Percentiles rank a stretch among this genome's conserved stretches.
Conservation (phyloP, 257 asterid genomes). For the Phtheirospermum japonicum region DNA sequence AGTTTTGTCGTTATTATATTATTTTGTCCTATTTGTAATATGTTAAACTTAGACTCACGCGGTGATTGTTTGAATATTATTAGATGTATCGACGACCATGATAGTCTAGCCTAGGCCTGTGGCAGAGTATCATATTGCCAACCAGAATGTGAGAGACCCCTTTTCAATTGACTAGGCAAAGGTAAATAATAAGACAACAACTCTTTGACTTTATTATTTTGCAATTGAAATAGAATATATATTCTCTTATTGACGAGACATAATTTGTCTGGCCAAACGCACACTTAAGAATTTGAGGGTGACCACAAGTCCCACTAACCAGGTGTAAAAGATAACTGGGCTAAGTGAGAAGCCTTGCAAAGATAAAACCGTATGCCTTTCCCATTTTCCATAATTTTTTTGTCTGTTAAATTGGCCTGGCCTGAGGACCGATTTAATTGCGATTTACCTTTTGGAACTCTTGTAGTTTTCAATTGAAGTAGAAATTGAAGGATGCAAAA, state of each 20-base stretch:
- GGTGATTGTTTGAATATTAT: slow-evolving; percentile 5
- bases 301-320: slow-evolving; percentile 67
- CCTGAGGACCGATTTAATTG: background rate
- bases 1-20: background rate
- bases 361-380: slow-evolving; percentile 56
- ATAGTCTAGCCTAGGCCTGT: slow-evolving; percentile 81
- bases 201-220: background rate
- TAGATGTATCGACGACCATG: slow-evolving; percentile 93
- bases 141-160: slow-evolving; percentile 79
- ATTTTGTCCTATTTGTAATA: background rate
- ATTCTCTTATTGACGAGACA: slow-evolving; percentile 14
- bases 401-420: background rate
- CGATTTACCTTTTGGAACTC: slow-evolving; percentile 11
- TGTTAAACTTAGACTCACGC: background rate
- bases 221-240: background rate
- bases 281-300: slow-evolving; percentile 76
- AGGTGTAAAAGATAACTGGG: slow-evolving; percentile 79
- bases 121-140: slow-evolving; percentile 62
- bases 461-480: slow-evolving; percentile 64
- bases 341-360: slow-evolving; percentile 72
- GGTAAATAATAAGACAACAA: slow-evolving; percentile 33
- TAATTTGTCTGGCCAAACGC: slow-evolving; percentile 61
- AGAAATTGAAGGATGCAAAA: slow-evolving; percentile 48
- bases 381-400: slow-evolving; percentile 19
- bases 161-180: slow-evolving; percentile 74